Base-by-base conservation (phyloP, 257 asterid genomes). In the Mentha longifolia region DNA sequence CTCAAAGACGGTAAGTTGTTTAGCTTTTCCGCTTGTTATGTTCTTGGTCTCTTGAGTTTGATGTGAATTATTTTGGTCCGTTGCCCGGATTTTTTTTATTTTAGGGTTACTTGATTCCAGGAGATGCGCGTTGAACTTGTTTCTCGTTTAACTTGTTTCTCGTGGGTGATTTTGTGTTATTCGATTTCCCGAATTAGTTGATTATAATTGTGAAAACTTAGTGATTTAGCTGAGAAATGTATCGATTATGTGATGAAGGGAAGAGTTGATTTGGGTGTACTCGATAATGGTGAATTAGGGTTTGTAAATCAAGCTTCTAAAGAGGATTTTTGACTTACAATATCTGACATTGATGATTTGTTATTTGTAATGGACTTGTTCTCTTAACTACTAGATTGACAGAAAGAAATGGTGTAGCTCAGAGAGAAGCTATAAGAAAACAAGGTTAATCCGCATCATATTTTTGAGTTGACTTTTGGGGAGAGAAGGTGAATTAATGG, bases 1-100 rank as follows among this genome's bases (percentile, higher is more conserved):
- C 97, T 94, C 74, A 79, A 83, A 62, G 99, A 94, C 72, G 99
- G 98, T 94, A 85, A 75, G 43, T 33, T 6, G 0, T 49, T 42
- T 7, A 3, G 12, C 63, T 1, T 61, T 68, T 31, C 0, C 20
- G 12, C 11, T 72, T 43, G 7, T 15, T 37, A 12, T 13, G 2
- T 51, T 51, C 10, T 15, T 51, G 17, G 19, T 70, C 17, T 19
- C 42, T 70, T 31, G 43, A 22, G 45, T n/a, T 35, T 16, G 33
- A 51, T 77, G 71, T 25, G 20, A 47, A 41, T 68, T 68, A 50
- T 33, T 11, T 68, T 51, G 1, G 46, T 73, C 54, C 64, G 1
- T 67, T 55, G 9, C 33, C 22, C 31, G 47, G 68, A 12, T 33
- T 9, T 16, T 41, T 15, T 61, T 9, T n/a, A n/a, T 22, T 22